Conservation (phyloP, 768 basidiomycete genomes). For the Kwoniella bestiolae region DNA sequence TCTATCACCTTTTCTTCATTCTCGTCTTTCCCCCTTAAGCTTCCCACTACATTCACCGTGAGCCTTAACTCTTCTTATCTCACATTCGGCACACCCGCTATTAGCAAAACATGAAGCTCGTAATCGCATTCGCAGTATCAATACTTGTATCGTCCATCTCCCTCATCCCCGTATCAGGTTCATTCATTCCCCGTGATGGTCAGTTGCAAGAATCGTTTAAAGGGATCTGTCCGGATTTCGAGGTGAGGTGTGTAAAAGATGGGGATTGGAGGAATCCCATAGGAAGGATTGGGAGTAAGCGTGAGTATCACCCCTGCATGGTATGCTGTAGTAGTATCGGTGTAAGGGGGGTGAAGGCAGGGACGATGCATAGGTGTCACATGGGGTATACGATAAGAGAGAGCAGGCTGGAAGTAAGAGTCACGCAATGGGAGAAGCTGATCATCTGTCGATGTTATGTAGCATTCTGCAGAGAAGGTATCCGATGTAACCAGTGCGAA, state of each 20-base stretch:
- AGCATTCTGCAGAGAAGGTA: conserved; percentile 44
- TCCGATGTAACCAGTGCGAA: conserved; percentile 49
- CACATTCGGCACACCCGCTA: neutral
- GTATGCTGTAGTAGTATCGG: neutral
- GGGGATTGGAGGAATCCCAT: conserved; percentile 45
- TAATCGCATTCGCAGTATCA: neutral
- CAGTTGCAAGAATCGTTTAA: conserved; percentile 1
- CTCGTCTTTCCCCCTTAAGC: no score
- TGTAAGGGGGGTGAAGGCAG: neutral
- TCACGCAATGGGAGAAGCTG: no score
- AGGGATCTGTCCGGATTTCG: conserved; percentile 40
- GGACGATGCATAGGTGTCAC: neutral
- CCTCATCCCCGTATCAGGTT: conserved; percentile 1
- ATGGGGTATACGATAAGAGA: neutral
- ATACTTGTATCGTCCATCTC: neutral
- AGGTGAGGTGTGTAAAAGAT: conserved; percentile 41
- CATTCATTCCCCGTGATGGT: no score
- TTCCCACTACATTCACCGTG: no score
- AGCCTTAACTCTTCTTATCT: no score
- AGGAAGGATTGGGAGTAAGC: conserved; percentile 32
- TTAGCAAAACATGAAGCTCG: neutral
- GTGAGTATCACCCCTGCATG: conserved; percentile 22
- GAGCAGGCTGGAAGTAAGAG: no score
- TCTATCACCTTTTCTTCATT: no score
- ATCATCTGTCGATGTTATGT: neutral